These are phyloP conservation scores for Eucalyptus melliodora DNA, from an alignment of 345 rosid genomes.

Conservation along the genomic window DNA sequence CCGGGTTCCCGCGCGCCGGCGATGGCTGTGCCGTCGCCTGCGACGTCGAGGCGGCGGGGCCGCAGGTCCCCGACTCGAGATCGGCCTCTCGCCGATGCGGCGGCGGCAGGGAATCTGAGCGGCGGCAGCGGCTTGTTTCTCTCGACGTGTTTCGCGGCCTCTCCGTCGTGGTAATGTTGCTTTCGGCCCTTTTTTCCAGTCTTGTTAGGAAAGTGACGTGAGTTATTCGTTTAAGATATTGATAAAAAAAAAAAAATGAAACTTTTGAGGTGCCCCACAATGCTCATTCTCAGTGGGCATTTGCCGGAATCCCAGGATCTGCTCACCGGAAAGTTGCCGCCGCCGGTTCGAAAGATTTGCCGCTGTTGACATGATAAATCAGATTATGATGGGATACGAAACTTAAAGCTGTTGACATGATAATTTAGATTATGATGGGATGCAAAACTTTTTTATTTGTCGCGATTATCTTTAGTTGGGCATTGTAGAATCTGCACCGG, in stretches of 20 bases:
- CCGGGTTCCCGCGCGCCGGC: background rate
- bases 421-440: background rate
- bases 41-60: background rate
- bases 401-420: background rate
- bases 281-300: background rate
- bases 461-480: background rate
- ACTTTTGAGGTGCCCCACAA: background rate
- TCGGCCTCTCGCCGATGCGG: background rate
- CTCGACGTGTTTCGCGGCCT: constrained; percentile 6
- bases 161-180: constrained; percentile 1
- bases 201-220: background rate
- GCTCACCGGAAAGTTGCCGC: background rate
- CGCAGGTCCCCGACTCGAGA: background rate
- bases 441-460: background rate
- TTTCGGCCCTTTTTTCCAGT: background rate
- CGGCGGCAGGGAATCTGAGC: background rate
- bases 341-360: background rate
- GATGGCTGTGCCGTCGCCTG: background rate
- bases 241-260: background rate
- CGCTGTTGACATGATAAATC: background rate
- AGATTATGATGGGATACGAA: background rate
- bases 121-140: background rate
- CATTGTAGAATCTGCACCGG: background rate
- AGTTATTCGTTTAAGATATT: background rate
- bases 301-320: background rate